phyloP scores from a whole-genome alignment of 2,329 filamentous ascomycete genomes.

The Aspergillus luchuensis region DNA sequence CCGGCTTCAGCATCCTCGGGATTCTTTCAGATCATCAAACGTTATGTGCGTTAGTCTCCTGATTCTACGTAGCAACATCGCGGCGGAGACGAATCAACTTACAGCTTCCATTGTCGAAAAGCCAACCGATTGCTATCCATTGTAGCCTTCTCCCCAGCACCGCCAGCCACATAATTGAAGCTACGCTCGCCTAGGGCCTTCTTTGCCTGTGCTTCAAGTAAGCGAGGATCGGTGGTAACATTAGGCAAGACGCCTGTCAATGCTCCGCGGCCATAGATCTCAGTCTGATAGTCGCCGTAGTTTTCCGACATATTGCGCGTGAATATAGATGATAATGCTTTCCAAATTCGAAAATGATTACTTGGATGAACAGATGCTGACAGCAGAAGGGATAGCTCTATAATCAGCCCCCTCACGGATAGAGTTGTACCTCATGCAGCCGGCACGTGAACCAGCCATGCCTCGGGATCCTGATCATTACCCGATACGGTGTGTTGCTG shows the following conservation, averaged over 20 bases:
- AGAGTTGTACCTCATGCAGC: neutral
- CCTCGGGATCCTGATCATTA: neutral
- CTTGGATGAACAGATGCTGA: no score
- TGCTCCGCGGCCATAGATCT: conserved; percentile 58
- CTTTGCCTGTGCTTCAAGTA: conserved; percentile 58
- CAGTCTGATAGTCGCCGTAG: conserved; percentile 50
- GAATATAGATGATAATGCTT: no score
- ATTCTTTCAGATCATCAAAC: conserved; percentile 40
- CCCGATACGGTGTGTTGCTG: neutral
- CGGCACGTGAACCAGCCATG: neutral
- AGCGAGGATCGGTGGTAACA: conserved; percentile 62
- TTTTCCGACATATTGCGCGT: conserved; percentile 34
- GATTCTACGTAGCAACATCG: neutral
- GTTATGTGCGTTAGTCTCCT: conserved; percentile 6
- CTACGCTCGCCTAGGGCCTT: conserved; percentile 50
- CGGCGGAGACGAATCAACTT: conserved; percentile 13
- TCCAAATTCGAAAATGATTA: no score
- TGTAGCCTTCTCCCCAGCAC: conserved; percentile 63
- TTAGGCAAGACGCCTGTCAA: conserved; percentile 51
- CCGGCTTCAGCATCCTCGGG: conserved; percentile 52
- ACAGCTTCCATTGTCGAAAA: conserved; percentile 56
- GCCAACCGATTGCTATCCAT: conserved; percentile 62
- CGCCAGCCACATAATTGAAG: conserved; percentile 65
- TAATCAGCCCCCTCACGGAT: neutral
- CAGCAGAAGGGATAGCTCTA: no score